These are phyloP conservation scores for Davidsoniella virescens DNA, from an alignment of 2,329 filamentous ascomycete species.

Conservation along the genomic window DNA sequence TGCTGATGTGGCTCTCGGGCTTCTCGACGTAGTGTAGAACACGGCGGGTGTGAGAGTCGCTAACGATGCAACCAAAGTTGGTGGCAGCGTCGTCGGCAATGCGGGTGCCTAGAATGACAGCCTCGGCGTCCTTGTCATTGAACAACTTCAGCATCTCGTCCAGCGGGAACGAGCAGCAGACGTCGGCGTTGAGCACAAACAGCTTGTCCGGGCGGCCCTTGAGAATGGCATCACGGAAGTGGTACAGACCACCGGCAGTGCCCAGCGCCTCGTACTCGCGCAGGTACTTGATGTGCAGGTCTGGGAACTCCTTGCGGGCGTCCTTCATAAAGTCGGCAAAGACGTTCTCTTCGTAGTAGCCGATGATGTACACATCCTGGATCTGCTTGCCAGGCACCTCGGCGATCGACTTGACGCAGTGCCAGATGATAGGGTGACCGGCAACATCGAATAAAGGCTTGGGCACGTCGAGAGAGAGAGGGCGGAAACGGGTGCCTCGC, in stretches of 20 bases:
- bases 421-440: slow-evolving; percentile 95
- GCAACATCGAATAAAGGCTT: slow-evolving; percentile 99
- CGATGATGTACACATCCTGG: slow-evolving; percentile 92
- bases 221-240: slow-evolving; percentile 96
- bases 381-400: slow-evolving; percentile 68
- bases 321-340: slow-evolving; percentile 98
- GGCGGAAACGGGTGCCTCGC: slow-evolving; percentile 86
- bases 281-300: slow-evolving; percentile 83
- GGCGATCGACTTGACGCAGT: slow-evolving; percentile 82
- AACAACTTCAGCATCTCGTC: slow-evolving; percentile 91
- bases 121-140: slow-evolving; percentile 88
- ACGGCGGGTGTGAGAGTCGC: slow-evolving; percentile 80
- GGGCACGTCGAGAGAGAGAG: slow-evolving; percentile 85
- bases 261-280: slow-evolving; percentile 94
- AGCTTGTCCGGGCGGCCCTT: slow-evolving; percentile 89
- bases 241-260: slow-evolving; percentile 91
- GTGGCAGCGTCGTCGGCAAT: slow-evolving; percentile 80
- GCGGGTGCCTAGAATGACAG: slow-evolving; percentile 84
- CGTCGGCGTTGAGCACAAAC: slow-evolving; percentile 95
- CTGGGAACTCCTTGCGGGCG: slow-evolving; percentile 65
- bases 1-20: slow-evolving; percentile 92
- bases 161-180: slow-evolving; percentile 96
- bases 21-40: slow-evolving; percentile 99
- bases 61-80: slow-evolving; percentile 97
- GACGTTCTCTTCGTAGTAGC: slow-evolving; percentile 94